Evolutionary conservation across 2,329 filamentous ascomycete genomes (phyloP).

Genomic region (Aspergillus texensis): DNA sequence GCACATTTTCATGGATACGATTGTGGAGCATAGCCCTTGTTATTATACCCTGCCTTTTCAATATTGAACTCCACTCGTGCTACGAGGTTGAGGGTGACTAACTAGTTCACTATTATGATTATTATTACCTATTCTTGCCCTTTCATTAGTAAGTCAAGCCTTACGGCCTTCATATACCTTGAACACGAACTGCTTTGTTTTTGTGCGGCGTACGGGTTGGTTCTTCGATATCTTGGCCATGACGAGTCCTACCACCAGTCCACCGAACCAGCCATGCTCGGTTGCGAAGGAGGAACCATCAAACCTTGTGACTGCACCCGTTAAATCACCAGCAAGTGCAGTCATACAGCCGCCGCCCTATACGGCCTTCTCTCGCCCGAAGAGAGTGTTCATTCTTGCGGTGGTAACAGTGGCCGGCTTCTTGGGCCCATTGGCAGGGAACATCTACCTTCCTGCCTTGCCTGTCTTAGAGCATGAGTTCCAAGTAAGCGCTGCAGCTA

Average conservation of each 20-base stretch:
- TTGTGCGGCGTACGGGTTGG: background rate
- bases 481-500: constrained; percentile 35
- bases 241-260: background rate
- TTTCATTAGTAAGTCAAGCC: background rate
- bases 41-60: background rate
- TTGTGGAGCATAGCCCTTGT: background rate
- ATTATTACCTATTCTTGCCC: background rate
- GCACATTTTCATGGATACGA: background rate
- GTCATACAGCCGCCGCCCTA: constrained; percentile 28
- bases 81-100: background rate
- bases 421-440: constrained; percentile 48
- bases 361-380: constrained; percentile 41
- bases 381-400: constrained; percentile 41
- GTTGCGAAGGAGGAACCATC: background rate
- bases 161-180: background rate
- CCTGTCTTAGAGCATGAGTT: constrained; percentile 44
- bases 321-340: background rate
- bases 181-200: background rate
- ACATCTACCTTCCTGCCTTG: constrained; percentile 49
- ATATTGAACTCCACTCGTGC: background rate
- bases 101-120: background rate
- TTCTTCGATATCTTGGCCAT: background rate
- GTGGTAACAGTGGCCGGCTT: constrained; percentile 47
- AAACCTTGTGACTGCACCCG: no score
- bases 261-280: background rate